Evolutionary conservation across 2,329 filamentous ascomycete genomes (phyloP), one percentile per base, ranked within the genome.

Genomic region (Pezicula neosporulosa): DNA sequence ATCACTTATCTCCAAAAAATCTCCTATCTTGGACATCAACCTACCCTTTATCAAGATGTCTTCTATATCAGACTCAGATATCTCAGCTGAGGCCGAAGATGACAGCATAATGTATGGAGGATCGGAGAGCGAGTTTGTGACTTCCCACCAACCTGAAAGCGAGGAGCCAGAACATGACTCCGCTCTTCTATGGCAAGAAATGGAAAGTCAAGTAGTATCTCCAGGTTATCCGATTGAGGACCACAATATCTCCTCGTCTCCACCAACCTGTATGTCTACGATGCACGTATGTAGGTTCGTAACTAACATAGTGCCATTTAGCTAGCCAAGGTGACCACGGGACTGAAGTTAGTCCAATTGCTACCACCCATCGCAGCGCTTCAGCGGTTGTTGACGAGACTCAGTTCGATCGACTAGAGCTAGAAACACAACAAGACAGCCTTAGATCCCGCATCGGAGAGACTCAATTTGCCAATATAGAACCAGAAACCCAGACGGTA

Each of bases 401-500:
- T 19, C 16, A 47, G 21, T 18, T 24, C 28, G 12, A 28, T 41
- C n/a, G 36, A 33, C 18, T 38, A 6, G 49, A 49, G 12, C 27
- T 4, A 13, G 48, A 56, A n/a, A n/a, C 41, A 6, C 53, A 50
- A 35, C 42, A 51, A 39, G 45, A 53, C 4, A 57, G 47, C 44
- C 41, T 50, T 33, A 19, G 10, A 44, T 57, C 56, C 16, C 6
- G 54, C 2, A 33, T 60, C 15, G 55, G 43, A 24, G 60, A 64
- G 9, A 56, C 58, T 18, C 62, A 66, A 46, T 60, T 45, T 38
- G 46, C 38, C 19, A 16, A 9, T 13, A 35, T 64, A n/a, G 46
- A 49, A 15, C 6, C 13, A 39, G 52, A 49, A 4, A 52, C 50
- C 35, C 50, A 55, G 24, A 48, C 36, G 36, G 21, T 13, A 6